Base-by-base conservation (phyloP, 257 asterid species). In the Capsicum pubescens region DNA sequence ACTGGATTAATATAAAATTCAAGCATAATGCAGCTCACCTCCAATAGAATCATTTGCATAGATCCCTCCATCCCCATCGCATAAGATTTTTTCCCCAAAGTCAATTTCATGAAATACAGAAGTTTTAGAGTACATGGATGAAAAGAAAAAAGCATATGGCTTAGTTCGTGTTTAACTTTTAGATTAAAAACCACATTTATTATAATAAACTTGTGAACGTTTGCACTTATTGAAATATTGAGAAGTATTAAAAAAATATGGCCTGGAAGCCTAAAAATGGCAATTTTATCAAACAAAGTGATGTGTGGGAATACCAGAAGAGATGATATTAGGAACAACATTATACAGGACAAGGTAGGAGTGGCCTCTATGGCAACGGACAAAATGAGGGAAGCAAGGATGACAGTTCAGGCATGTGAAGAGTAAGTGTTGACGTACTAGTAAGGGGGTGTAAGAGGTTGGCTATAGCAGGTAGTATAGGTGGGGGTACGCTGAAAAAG, bases 31-130 rank as follows among this genome's bases (percentile, higher is more conserved):
- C 63, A 54, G 81, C 48, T 76, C 81, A 26, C 48, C 17, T 52
- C 48, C 21, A 35, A 21, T 14, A 13, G 12, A 52, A 26, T 76
- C 63, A 52, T 26, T 52, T 52, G 12, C 15, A 52, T 52, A 52
- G 63, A 52, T 50, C 42, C 42, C 44, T 26, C 17, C 70, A 64
- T 64, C 12, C 42, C 70, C 6, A 64, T 26, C 32, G 12, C 80
- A 48, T 14, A 72, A 48, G 11, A 72, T 72, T 11, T 72, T 72
- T 21, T 48, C 10, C 80, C 42, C 80, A 72, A 48, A 48, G 80
- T 72, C 42, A 11, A 48, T 48, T 72, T 52, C n/a, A 72, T 19
- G 59, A 46, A 13, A 72, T 72, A 46, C 10, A 72, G 6, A 72
- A 72, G 80, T 72, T 72, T 44, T 5, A 71, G 57, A n/a, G 36